Base-by-base conservation (phyloP, 176 grass and related monocot species). In the Chloris gayana region DNA sequence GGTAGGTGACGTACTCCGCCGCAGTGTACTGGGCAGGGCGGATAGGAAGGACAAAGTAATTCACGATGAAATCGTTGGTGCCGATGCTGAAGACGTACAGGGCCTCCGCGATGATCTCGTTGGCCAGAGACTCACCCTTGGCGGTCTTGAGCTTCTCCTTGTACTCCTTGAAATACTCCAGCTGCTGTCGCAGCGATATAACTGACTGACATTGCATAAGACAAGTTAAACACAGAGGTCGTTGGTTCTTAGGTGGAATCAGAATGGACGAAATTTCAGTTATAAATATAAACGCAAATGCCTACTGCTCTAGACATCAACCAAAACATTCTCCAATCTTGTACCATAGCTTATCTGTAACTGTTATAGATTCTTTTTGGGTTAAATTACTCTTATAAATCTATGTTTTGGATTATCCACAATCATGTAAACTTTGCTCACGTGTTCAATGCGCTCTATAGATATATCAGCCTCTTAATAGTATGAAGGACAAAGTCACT, bases 31-130 rank as follows among this genome's bases (percentile, higher is more conserved):
- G 19, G 10, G 31, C 67, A 14, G 0, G 30, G 19, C 88, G 79
- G 58, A 72, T 25, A 12, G 80, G 79, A 7, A 82, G 0, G 21
- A 41, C 0, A 62, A 58, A 81, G 89, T 91, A 94, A 75, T 89
- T 88, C 17, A 84, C 30, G 18, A 86, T 62, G 89, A 94, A 91
- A 50, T 94, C 92, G 67, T 94, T 94, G 60, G 89, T 94, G 71
- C 89, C 92, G 29, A 94, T 67, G 74, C 89, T 94, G 63, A 91
- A 72, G 53, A 87, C 4, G 60, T 89, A 91, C 0, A 91, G 37
- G 5, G 92, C 86, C 73, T 91, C 86, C 22, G 57, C 44, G 25
- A 94, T 72, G 41, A 80, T 91, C 39, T 70, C 13, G 68, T 74
- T 42, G 0, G 83, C 89, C 11, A 22, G 4, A 0, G 66, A 69